Percentiles rank a stretch among this genome's conserved stretches.
These are phyloP conservation scores for Sporisorium iseilematis-ciliati DNA, from an alignment of 1,284 basidiomycete species.

Conservation along the genomic window DNA sequence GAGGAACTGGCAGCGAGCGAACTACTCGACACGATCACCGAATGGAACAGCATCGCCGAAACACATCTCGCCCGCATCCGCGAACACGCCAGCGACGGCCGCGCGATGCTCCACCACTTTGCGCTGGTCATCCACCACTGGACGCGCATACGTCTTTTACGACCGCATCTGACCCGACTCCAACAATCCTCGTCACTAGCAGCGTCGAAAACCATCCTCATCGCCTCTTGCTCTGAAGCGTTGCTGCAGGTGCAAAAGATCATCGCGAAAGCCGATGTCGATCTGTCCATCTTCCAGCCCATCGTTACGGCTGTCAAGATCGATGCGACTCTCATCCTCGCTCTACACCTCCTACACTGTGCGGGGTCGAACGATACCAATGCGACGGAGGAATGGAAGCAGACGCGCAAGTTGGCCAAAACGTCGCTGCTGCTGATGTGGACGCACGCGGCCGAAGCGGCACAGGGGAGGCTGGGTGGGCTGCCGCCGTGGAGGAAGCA, in stretches of 20 bases:
- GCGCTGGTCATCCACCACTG: constrained; percentile 43
- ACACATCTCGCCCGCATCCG: constrained; percentile 22
- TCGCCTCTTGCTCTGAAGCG: constrained; percentile 36
- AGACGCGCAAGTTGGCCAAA: constrained; percentile 23
- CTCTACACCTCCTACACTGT: constrained; percentile 23
- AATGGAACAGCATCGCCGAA: constrained; percentile 36
- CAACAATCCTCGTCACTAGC: constrained; percentile 15
- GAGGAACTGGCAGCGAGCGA: not conserved
- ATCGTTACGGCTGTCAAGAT: constrained; percentile 27
- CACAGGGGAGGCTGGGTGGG: constrained; percentile 14
- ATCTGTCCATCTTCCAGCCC: constrained; percentile 47
- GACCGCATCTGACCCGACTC: constrained; percentile 24
- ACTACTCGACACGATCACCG: constrained; percentile 17
- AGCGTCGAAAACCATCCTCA: constrained; percentile 14
- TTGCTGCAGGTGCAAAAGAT: constrained; percentile 34
- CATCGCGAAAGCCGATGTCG: constrained; percentile 27
- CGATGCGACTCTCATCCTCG: constrained; percentile 37
- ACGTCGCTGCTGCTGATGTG: constrained; percentile 35
- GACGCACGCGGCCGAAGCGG: constrained; percentile 23
- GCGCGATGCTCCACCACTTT: constrained; percentile 39
- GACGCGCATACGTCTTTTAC: constrained; percentile 36
- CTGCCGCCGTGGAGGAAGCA: constrained; percentile 20
- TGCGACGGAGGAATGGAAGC: constrained; percentile 12
- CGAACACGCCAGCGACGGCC: constrained; percentile 10
- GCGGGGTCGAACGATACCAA: constrained; percentile 32